These are phyloP conservation scores for Cercospora sp. DNA, from an alignment of 2,329 filamentous ascomycete genomes.

Conservation along the genomic window DNA sequence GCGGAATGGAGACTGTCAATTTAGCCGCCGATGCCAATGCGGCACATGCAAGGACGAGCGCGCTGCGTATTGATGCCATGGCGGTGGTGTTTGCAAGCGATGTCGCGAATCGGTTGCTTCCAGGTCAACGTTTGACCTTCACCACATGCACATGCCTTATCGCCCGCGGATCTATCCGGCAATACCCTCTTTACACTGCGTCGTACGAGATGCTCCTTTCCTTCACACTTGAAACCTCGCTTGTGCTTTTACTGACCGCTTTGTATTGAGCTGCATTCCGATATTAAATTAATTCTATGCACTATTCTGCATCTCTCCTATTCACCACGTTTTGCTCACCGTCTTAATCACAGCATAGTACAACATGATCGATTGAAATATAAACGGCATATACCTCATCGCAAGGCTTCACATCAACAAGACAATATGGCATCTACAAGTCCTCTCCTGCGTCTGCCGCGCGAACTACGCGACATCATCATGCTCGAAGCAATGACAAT, in stretches of 20 bases:
- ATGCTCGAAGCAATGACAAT: constrained; percentile 21
- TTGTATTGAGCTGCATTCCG: constrained; percentile 5
- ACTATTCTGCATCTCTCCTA: constrained; percentile 2
- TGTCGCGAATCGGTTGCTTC: background rate
- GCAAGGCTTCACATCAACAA: background rate
- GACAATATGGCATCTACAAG: constrained; percentile 13
- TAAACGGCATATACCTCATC: background rate
- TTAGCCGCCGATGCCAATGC: constrained; percentile 43
- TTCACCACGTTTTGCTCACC: background rate
- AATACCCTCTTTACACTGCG: background rate
- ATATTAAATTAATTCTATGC: background rate
- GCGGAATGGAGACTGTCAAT: constrained; percentile 56
- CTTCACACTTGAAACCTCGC: constrained; percentile 11
- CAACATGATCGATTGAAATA: background rate
- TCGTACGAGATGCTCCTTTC: constrained; percentile 11
- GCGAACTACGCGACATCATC: constrained; percentile 32
- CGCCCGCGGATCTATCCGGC: background rate
- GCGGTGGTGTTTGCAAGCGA: background rate
- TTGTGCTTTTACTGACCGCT: constrained; percentile 9
- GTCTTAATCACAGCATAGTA: background rate
- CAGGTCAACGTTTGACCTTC: background rate
- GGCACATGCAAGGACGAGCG: constrained; percentile 26
- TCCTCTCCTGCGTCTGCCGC: constrained; percentile 25
- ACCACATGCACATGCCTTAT: constrained; percentile 4
- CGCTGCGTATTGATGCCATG: constrained; percentile 15